Evolutionary conservation across 257 asterid species (phyloP), one percentile per base, ranked within the genome.

Genomic region (Catharanthus roseus): DNA sequence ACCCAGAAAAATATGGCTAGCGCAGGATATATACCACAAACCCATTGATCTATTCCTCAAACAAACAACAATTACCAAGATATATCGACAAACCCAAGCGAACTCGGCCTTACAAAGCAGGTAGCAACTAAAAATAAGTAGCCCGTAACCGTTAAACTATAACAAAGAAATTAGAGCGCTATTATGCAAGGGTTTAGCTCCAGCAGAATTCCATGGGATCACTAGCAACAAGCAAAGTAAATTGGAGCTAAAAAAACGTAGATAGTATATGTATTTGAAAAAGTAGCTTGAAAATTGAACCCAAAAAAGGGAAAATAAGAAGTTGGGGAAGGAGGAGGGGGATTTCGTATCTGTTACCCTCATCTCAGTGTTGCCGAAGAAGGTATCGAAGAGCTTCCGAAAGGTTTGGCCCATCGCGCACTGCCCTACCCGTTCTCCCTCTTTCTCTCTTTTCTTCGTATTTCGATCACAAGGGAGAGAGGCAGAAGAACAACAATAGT

Each of bases 361-460:
- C 97, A 91, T 89, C 95, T 91, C 99, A 49, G 92, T 82, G 87
- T 91, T 89, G 78, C 97, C 97, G 85, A 95, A 95, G 88, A 91
- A 88, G 66, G 91, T 68, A 78, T 95, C 98, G 81, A 95, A 95
- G 83, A 95, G 99, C 76, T 91, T 95, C 80, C 97, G 96, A 74
- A 95, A 91, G 72, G 99, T 90, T 84, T 89, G 97, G 38, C 99
- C 99, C 99, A 95, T 95, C 67, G 13, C 7, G n/a, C n/a, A n/a
- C n/a, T n/a, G 23, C 41, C 47, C 10, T 18, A 42, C 28, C 38
- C 56, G 29, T 34, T 39, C 12, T 38, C 49, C 11, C 68, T 21
- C 39, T 38, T 9, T 39, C 19, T 34, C 18, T 38, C 8, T 38
- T n/a, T 4, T 42, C 4, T 18, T 5, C 18, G 3, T 38, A 28